Evolutionary conservation across 1,139 yeast species (phyloP).

Genomic region (Debaryomyces fabryi): DNA sequence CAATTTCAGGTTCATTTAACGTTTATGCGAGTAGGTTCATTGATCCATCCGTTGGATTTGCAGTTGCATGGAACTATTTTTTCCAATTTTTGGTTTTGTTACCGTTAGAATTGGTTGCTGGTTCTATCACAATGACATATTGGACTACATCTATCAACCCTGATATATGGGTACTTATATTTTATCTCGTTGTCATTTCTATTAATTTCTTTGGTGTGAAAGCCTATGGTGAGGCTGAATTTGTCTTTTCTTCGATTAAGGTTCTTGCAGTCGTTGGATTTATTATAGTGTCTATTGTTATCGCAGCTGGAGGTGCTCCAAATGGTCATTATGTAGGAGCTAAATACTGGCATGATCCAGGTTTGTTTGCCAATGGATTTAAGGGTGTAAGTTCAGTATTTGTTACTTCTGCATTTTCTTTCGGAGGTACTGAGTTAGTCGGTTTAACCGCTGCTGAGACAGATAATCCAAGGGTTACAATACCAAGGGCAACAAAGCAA

Average conservation of each 20-base stretch:
- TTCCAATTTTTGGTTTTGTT: constrained; percentile 30
- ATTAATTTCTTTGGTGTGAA: constrained; percentile 39
- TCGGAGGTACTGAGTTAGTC: constrained; percentile 45
- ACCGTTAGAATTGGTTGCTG: constrained; percentile 37
- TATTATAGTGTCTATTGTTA: constrained; percentile 32
- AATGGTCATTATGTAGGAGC: constrained; percentile 28
- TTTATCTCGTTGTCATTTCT: constrained; percentile 29
- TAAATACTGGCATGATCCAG: constrained; percentile 34
- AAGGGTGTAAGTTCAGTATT: constrained; percentile 46
- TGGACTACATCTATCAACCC: constrained; percentile 35
- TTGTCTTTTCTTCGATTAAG: constrained; percentile 33
- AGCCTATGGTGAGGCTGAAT: constrained; percentile 40
- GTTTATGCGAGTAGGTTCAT: constrained; percentile 36
- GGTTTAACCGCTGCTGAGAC: constrained; percentile 48
- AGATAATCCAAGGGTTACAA: constrained; percentile 39
- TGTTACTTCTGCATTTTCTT: constrained; percentile 44
- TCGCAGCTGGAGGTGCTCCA: constrained; percentile 39
- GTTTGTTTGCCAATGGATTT: constrained; percentile 42
- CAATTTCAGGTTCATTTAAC: constrained; percentile 38
- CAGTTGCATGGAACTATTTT: constrained; percentile 40
- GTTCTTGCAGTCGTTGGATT: constrained; percentile 37
- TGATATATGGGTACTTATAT: constrained; percentile 35
- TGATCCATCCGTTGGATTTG: constrained; percentile 38
- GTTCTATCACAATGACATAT: constrained; percentile 33
- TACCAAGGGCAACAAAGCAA: constrained; percentile 45